Percentiles rank a stretch among this genome's conserved stretches.
Evolutionary conservation across 176 grass and related monocot species (phyloP).

Genomic region (Ananas comosus): DNA sequence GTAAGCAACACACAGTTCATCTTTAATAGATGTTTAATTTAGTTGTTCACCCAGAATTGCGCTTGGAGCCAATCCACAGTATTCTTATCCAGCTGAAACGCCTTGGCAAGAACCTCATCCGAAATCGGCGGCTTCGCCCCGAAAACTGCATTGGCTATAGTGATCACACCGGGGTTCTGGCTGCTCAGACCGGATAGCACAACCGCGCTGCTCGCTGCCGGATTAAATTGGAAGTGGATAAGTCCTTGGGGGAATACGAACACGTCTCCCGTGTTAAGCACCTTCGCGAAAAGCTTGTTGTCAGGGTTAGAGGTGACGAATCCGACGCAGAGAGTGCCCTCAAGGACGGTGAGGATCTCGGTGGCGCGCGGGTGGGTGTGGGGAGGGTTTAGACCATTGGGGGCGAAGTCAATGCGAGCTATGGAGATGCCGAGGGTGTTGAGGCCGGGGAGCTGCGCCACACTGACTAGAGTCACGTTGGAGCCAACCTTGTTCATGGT

Average conservation of each 20-base stretch:
- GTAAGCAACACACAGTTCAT: too few species aligned
- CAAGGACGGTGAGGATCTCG: slow-evolving; percentile 1
- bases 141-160: slow-evolving; percentile 2
- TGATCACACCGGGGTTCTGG: slow-evolving; percentile 9
- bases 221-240: slow-evolving; percentile 5
- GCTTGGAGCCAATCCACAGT: slow-evolving; percentile 4
- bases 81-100: neutral
- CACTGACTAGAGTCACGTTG: slow-evolving; percentile 3
- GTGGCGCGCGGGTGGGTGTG: slow-evolving; percentile 6
- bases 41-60: neutral
- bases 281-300: neutral
- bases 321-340: neutral
- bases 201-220: neutral
- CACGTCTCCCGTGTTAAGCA: neutral
- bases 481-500: slow-evolving; percentile 1
- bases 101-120: neutral
- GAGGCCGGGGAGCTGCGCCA: neutral
- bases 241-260: slow-evolving; percentile 10
- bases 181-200: neutral
- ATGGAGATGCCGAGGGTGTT: slow-evolving; percentile 11
- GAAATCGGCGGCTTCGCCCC: neutral
- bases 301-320: slow-evolving; percentile 6
- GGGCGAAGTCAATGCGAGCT: neutral
- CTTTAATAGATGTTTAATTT: too few species aligned
- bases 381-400: neutral